phyloP scores from a whole-genome alignment of 208 protist species.

The Leptomonas pyrrhocoris region DNA sequence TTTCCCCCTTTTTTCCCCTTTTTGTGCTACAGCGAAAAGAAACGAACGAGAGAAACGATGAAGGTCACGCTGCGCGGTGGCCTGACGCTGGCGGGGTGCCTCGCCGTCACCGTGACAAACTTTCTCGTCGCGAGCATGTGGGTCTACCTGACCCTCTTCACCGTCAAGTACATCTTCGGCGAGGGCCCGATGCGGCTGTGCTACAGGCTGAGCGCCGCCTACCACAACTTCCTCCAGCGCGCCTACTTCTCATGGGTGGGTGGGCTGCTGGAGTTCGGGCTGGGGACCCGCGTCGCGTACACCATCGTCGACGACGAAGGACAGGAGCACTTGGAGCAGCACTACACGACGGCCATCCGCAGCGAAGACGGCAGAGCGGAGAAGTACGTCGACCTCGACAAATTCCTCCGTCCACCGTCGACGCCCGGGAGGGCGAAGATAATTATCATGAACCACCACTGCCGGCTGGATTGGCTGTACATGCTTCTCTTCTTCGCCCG shows the following conservation, averaged over 20 bases:
- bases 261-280: conserved; percentile 51
- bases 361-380: conserved; percentile 12
- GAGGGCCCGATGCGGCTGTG: conserved; percentile 12
- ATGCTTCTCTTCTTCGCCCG: conserved; percentile 49
- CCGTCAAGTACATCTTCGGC: conserved; percentile 43
- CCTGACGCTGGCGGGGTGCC: conserved; percentile 25
- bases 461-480: conserved; percentile 79
- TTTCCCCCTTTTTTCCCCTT: conserved; percentile 1
- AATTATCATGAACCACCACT: conserved; percentile 88
- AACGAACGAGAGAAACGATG: no score
- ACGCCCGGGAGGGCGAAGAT: conserved; percentile 75
- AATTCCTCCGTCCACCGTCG: conserved; percentile 43
- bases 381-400: conserved; percentile 23
- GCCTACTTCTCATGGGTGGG: conserved; percentile 54
- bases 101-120: conserved; percentile 20
- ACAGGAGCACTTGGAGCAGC: conserved; percentile 40
- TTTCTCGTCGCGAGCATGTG: conserved; percentile 33
- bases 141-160: conserved; percentile 26
- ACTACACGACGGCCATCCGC: conserved; percentile 12
- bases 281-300: conserved; percentile 65
- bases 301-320: conserved; percentile 63
- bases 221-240: conserved; percentile 40
- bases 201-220: conserved; percentile 27
- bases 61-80: conserved; percentile 44
- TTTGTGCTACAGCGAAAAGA: not conserved